Conservation (phyloP, 1,284 basidiomycete species). For the Marasmius fiardii region DNA sequence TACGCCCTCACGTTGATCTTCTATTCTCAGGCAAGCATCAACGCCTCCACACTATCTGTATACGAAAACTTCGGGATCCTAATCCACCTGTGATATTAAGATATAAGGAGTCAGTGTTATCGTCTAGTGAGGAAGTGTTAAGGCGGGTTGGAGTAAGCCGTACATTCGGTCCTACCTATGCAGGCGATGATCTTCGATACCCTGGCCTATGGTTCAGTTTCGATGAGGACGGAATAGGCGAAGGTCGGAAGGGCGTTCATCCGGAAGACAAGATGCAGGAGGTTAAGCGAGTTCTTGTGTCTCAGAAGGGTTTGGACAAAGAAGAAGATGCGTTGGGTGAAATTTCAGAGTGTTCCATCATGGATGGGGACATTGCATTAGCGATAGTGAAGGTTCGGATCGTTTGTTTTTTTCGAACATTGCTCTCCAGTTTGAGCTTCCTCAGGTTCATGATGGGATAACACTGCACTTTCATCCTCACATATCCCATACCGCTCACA, state of each 20-base stretch:
- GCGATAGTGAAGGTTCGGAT: slow-evolving; percentile 61
- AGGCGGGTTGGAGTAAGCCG: slow-evolving; percentile 66
- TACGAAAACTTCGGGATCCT: slow-evolving; percentile 60
- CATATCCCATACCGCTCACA: slow-evolving; percentile 46
- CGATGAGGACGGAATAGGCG: slow-evolving; percentile 59
- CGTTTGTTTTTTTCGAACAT: slow-evolving; percentile 1
- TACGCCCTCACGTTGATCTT: slow-evolving; percentile 76
- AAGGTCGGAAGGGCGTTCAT: slow-evolving; percentile 41
- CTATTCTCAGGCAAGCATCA: slow-evolving; percentile 77
- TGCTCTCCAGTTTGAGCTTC: slow-evolving; percentile 6
- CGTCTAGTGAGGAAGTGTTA: slow-evolving; percentile 54
- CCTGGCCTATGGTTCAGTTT: slow-evolving; percentile 84
- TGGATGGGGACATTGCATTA: slow-evolving; percentile 68
- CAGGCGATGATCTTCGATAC: slow-evolving; percentile 73
- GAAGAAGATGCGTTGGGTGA: slow-evolving; percentile 66
- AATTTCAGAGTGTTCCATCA: slow-evolving; percentile 55
- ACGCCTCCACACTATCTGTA: slow-evolving; percentile 70
- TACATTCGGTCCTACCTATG: slow-evolving; percentile 83
- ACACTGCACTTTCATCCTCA: slow-evolving; percentile 64
- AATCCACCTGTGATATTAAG: slow-evolving; percentile 63
- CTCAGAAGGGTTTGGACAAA: slow-evolving; percentile 57
- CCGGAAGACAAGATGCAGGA: slow-evolving; percentile 67
- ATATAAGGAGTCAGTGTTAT: slow-evolving; percentile 67
- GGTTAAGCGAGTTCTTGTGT: slow-evolving; percentile 71
- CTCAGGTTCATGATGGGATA: slow-evolving; percentile 71